Base-by-base conservation (phyloP, 306 rosid genomes). In the Dalbergia oliveri region DNA sequence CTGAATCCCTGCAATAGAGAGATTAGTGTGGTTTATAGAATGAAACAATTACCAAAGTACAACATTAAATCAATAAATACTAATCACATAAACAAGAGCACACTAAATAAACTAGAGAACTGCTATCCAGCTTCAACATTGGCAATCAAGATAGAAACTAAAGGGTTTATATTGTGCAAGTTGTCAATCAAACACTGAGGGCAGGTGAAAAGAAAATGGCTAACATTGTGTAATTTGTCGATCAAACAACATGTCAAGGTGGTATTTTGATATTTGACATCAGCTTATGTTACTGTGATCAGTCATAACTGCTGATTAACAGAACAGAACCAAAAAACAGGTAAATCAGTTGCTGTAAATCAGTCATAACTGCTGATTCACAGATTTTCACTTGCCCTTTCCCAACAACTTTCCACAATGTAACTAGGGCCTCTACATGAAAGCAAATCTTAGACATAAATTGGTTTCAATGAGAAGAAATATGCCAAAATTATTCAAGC, bases 1-100 rank as follows among this genome's bases (percentile, higher is more conserved):
- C 78, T 94, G 89, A 87, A 94, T 94, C 80, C 97, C 99, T 94
- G 78, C 70, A 90, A 83, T 77, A 84, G 83, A 84, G 71, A 81
- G 82, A 84, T 88, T 89, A 84, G 87, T 80, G 76, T 72, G 88
- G 80, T 87, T 89, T 89, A 92, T 89, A 82, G 86, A 87, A 81
- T 56, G 87, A 86, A 90, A 82, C 81, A 67, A 16, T 56, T 45
- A 61, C 71, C 51, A 49, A 77, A 79, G 50, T 26, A 75, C 51
- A 70, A 49, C 43, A 70, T 16, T 63, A 57, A 62, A 63, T 83
- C 43, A 69, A 79, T 16, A 79, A 78, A 68, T 16, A 37, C 59
- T 39, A 50, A 47, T 50, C 73, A 31, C 31, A 33, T 19, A 69
- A 69, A 45, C 68, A 73, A 64, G 12, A 37, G 39, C 34, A 6